These are phyloP conservation scores for Trichoderma asperellum DNA, from an alignment of 2,329 filamentous ascomycete species.

Conservation along the genomic window DNA sequence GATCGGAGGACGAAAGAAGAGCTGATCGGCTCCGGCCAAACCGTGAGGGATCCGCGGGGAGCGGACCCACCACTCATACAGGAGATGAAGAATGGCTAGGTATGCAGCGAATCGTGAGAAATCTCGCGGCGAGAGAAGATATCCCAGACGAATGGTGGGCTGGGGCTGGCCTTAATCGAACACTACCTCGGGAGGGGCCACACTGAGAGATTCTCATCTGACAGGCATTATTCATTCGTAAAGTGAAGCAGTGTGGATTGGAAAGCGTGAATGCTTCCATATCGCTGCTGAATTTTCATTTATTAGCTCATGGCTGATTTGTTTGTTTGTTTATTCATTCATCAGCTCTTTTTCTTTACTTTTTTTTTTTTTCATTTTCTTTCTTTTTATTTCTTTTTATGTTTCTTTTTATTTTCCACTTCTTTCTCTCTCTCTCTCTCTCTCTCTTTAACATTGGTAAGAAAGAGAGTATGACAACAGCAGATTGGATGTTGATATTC, in stretches of 20 bases:
- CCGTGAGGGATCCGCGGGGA: constrained; percentile 22
- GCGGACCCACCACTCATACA: constrained; percentile 8
- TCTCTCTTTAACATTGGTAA: background rate
- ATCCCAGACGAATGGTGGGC: constrained; percentile 86
- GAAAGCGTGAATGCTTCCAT: background rate
- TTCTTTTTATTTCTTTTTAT: too few species aligned
- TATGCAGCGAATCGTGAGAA: constrained; percentile 73
- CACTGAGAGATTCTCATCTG: background rate
- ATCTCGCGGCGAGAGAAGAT: constrained; percentile 70
- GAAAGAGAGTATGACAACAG: background rate
- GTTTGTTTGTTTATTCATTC: background rate
- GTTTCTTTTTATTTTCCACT: too few species aligned
- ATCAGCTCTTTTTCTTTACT: background rate
- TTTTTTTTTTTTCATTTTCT: background rate
- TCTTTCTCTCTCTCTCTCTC: background rate
- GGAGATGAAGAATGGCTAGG: constrained; percentile 54
- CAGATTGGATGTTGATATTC: constrained; percentile 1
- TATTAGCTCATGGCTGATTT: background rate
- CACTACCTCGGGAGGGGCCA: constrained; percentile 44
- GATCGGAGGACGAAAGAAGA: constrained; percentile 35
- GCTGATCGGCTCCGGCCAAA: constrained; percentile 15
- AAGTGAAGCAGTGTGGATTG: background rate
- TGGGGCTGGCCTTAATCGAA: constrained; percentile 67
- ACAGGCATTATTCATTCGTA: background rate
- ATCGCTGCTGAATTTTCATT: background rate